These are phyloP conservation scores for Boletus pseudopeckii DNA, from an alignment of 768 basidiomycete genomes.

Conservation along the genomic window DNA sequence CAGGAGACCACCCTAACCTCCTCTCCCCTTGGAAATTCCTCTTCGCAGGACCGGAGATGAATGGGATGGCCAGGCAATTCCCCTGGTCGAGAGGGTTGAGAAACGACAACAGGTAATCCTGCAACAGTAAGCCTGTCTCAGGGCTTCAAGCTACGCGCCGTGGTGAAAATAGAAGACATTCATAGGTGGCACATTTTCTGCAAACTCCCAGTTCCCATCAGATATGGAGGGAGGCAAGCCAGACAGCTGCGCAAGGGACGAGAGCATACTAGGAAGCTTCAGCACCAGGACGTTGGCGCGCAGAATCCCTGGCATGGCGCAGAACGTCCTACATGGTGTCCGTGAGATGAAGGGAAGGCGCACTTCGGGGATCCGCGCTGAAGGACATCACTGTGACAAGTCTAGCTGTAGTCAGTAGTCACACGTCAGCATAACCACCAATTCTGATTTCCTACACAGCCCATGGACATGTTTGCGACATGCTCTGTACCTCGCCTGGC, in stretches of 20 bases:
- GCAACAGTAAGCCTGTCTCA: constrained; percentile 4
- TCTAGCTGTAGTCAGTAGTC: constrained; percentile 5
- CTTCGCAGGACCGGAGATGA: constrained; percentile 25
- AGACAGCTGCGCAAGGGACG: constrained; percentile 10
- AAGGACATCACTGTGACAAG: constrained; percentile 13
- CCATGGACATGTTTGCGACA: constrained; percentile 15
- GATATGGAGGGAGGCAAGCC: constrained; percentile 2
- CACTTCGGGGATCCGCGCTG: constrained; percentile 8
- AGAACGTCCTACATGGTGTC: background rate
- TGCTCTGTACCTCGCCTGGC: constrained; percentile 17
- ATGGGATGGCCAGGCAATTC: constrained; percentile 4
- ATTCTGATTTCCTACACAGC: constrained; percentile 17
- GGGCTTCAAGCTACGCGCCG: constrained; percentile 24
- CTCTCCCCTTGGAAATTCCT: constrained; percentile 12
- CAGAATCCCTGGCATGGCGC: constrained; percentile 7
- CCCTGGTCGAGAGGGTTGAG: constrained; percentile 4
- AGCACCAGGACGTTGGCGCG: constrained; percentile 1
- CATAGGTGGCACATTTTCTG: constrained; percentile 9
- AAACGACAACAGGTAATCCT: constrained; percentile 10
- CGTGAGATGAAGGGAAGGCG: constrained; percentile 10
- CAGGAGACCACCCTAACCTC: constrained; percentile 11
- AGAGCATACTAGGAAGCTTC: constrained; percentile 3
- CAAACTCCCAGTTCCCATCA: constrained; percentile 13
- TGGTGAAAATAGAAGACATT: constrained; percentile 20
- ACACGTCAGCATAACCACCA: constrained; percentile 21